Base-by-base conservation (phyloP, 345 rosid species). In the Brassica nigra region DNA sequence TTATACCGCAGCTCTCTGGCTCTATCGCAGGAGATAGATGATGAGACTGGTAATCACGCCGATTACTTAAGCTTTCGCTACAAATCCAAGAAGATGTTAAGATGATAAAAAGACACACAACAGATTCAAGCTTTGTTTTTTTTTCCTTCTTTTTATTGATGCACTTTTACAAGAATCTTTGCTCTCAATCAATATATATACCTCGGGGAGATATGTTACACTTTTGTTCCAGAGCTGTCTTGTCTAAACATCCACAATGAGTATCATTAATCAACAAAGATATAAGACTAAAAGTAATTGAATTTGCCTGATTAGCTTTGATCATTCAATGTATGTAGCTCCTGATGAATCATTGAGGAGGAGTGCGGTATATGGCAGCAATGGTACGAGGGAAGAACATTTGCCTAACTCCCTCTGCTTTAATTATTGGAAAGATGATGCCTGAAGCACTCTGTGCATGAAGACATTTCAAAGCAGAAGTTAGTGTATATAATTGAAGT, bases 371-470 rank as follows among this genome's bases (percentile, higher is more conserved):
- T 9, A 78, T 42, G 6, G 81, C 77, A 71, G 37, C 6, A 4
- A 72, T 20, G 34, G 73, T 72, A 65, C 68, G 29, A 37, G 89
- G 89, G 80, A 85, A 87, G 57, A 87, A 87, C 89, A 81, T 75
- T 78, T 77, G 83, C 80, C 87, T 81, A 66, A 87, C 80, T 47
- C 89, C 89, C 54, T 85, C 89, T 6, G 83, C 86, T 83, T 81
- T 83, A 20, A 86, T 79, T 8, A 84, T 84, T 0, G 89, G 89
- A 29, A 83, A 79, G 64, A 86, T 84, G 70, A 81, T 86, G 62
- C 87, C 79, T 36, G 85, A 71, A 81, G 87, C 89, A 58, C 81
- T 44, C 89, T 86, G 81, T 65, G 66, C 49, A 34, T 67, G 23
- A 4, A 11, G 15, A 33, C 55, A 62, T 39, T 47, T 27, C 44